A percentile compares a stretch with the other conserved stretches of the same genome.
Conservation (phyloP, 1,284 basidiomycete species). For the Apiotrichum gamsii region DNA sequence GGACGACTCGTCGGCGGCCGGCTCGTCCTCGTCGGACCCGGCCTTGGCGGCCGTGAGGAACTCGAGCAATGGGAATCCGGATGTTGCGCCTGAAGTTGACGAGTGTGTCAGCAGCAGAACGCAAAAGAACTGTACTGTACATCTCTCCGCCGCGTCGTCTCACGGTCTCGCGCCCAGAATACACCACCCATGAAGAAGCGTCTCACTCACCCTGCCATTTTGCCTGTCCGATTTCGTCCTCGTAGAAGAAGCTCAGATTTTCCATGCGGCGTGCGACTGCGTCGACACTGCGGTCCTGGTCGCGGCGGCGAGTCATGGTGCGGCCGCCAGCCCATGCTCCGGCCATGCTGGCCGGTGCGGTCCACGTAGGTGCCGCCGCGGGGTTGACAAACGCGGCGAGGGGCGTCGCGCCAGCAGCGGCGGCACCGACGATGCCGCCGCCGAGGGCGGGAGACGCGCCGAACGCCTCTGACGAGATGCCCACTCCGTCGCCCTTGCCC, state of each 20-base stretch:
- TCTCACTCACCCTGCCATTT: conserved; percentile 47
- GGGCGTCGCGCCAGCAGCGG: too few species aligned
- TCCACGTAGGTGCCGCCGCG: neutral
- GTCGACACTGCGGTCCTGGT: conserved; percentile 24
- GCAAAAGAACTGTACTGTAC: neutral
- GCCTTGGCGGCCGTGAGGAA: conserved; percentile 58
- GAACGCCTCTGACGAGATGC: conserved; percentile 36
- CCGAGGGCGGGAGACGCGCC: conserved; percentile 12
- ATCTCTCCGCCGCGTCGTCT: neutral
- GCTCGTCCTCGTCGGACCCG: conserved; percentile 8
- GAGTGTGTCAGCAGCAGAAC: neutral
- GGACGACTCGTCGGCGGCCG: conserved; percentile 13
- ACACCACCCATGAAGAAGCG: too few species aligned
- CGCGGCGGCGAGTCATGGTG: conserved; percentile 2
- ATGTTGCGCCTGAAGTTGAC: conserved; percentile 61
- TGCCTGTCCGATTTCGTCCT: conserved; percentile 49
- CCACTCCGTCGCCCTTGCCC: conserved; percentile 36
- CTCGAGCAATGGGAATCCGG: conserved; percentile 76
- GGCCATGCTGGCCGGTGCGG: neutral
- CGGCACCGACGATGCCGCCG: neutral
- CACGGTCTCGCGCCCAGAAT: neutral
- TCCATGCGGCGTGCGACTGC: conserved; percentile 42
- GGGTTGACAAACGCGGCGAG: conserved; percentile 2
- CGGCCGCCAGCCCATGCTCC: conserved; percentile 14
- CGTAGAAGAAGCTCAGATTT: conserved; percentile 46